Evolutionary conservation across 106 monocot species (phyloP).

Genomic region (Allium fistulosum): DNA sequence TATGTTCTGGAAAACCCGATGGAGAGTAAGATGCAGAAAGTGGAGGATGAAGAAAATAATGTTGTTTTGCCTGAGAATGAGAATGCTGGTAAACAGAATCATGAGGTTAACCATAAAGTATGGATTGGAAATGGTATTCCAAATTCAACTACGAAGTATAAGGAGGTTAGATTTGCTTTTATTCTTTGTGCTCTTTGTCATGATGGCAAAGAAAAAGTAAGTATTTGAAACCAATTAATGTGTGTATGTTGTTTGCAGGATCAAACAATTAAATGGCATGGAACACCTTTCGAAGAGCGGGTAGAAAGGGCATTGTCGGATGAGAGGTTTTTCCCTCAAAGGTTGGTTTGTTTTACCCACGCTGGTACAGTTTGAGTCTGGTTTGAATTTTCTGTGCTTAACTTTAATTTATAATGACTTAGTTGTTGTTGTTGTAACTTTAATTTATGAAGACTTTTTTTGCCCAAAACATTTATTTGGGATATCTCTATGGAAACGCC

Average conservation of each 20-base stretch:
- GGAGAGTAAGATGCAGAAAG: background rate
- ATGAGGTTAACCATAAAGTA: conserved; percentile 29
- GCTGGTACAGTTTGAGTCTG: too few relatives aligned
- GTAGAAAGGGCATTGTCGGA: conserved; percentile 75
- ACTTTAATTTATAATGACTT: too few relatives aligned
- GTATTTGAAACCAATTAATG: too few relatives aligned
- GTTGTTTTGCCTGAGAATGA: background rate
- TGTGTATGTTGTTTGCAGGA: conserved; percentile 11
- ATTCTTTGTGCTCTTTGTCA: background rate
- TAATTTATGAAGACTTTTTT: too few relatives aligned
- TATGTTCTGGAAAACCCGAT: background rate
- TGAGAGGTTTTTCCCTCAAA: conserved; percentile 42
- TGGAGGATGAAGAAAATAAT: conserved; percentile 6
- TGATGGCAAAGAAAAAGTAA: too few relatives aligned
- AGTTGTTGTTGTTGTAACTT: too few relatives aligned
- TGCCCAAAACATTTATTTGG: too few relatives aligned
- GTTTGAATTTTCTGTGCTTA: too few relatives aligned
- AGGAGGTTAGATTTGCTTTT: conserved; percentile 40
- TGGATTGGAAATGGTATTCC: conserved; percentile 99
- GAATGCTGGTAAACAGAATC: background rate
- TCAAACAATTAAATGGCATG: conserved; percentile 41
- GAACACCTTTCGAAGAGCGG: conserved; percentile 80
- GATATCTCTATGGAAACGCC: too few relatives aligned
- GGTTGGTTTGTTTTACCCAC: conserved; percentile 13
- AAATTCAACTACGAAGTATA: conserved; percentile 93